Conservation (phyloP, 2,329 filamentous ascomycete genomes). For the Phaeosphaeria sp. region DNA sequence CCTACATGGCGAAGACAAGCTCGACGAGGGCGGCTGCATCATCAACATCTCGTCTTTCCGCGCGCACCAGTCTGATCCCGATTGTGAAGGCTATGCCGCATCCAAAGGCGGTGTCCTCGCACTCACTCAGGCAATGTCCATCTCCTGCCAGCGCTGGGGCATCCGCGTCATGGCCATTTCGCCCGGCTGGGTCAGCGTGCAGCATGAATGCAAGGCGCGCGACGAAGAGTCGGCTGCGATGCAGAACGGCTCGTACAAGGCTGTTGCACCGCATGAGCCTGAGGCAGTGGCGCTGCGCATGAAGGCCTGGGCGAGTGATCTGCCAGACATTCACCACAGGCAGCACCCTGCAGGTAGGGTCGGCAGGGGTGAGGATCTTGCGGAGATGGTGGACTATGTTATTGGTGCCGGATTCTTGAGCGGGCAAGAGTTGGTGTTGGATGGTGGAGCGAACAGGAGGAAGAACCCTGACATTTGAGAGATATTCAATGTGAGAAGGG, state of each 20-base stretch:
- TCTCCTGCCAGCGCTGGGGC: slow-evolving; percentile 51
- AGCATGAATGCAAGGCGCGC: slow-evolving; percentile 48
- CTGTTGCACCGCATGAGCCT: slow-evolving; percentile 23
- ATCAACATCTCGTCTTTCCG: slow-evolving; percentile 59
- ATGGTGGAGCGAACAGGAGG: slow-evolving; percentile 29
- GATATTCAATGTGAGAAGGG: background rate
- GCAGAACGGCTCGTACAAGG: slow-evolving; percentile 23
- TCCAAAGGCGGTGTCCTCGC: slow-evolving; percentile 59
- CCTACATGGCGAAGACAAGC: slow-evolving; percentile 27
- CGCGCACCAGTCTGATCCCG: slow-evolving; percentile 55
- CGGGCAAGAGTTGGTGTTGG: slow-evolving; percentile 36
- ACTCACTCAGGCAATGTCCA: slow-evolving; percentile 56
- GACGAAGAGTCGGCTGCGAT: slow-evolving; percentile 47
- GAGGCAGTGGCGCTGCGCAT: slow-evolving; percentile 17
- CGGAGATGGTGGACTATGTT: slow-evolving; percentile 51
- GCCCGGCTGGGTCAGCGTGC: slow-evolving; percentile 60
- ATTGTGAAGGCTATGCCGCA: slow-evolving; percentile 58
- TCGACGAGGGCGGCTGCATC: slow-evolving; percentile 35
- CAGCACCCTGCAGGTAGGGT: slow-evolving; percentile 59
- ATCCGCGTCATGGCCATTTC: slow-evolving; percentile 57
- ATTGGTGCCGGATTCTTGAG: slow-evolving; percentile 50
- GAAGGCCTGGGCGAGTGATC: slow-evolving; percentile 53
- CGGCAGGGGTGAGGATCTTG: slow-evolving; percentile 57
- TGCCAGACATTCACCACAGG: slow-evolving; percentile 53
- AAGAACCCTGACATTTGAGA: slow-evolving; percentile 29